Percentiles rank a stretch among this genome's conserved stretches.
These are phyloP conservation scores for Sonneratia alba DNA, from an alignment of 345 rosid species.

Conservation along the genomic window DNA sequence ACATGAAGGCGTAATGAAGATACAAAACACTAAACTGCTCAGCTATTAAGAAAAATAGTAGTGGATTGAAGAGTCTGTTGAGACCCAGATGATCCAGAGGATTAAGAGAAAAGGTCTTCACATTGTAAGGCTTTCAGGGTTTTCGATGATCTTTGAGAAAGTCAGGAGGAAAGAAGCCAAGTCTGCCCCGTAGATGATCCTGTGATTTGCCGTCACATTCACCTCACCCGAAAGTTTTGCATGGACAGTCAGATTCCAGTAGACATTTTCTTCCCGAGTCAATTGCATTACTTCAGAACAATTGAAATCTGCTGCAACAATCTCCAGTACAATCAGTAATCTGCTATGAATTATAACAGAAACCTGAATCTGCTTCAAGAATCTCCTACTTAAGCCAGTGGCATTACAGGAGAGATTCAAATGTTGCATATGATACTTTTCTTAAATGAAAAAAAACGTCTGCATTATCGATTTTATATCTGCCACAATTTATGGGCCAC, in stretches of 20 bases:
- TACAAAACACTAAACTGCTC: neutral
- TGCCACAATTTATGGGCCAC: neutral
- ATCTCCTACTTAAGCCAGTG: neutral
- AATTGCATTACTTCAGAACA: neutral
- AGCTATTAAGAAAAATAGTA: neutral
- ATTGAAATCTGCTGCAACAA: neutral
- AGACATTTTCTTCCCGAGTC: neutral
- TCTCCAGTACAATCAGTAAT: neutral
- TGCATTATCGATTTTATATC: neutral
- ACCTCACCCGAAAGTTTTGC: slow-evolving; percentile 72
- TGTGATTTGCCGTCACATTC: slow-evolving; percentile 93
- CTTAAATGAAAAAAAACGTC: neutral
- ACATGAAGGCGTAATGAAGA: slow-evolving; percentile 4
- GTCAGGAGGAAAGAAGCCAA: slow-evolving; percentile 91
- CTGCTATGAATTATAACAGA: neutral
- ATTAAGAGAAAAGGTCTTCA: slow-evolving; percentile 11
- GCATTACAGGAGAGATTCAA: neutral
- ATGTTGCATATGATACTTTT: neutral
- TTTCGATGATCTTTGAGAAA: slow-evolving; percentile 73
- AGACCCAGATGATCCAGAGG: neutral
- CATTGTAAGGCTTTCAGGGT: slow-evolving; percentile 79
- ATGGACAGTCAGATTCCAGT: neutral
- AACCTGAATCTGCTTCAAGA: neutral
- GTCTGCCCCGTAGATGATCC: slow-evolving; percentile 85
- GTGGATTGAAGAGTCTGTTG: neutral